phyloP scores from a whole-genome alignment of 2,329 filamentous ascomycete species.

The Albifimbria verrucaria region DNA sequence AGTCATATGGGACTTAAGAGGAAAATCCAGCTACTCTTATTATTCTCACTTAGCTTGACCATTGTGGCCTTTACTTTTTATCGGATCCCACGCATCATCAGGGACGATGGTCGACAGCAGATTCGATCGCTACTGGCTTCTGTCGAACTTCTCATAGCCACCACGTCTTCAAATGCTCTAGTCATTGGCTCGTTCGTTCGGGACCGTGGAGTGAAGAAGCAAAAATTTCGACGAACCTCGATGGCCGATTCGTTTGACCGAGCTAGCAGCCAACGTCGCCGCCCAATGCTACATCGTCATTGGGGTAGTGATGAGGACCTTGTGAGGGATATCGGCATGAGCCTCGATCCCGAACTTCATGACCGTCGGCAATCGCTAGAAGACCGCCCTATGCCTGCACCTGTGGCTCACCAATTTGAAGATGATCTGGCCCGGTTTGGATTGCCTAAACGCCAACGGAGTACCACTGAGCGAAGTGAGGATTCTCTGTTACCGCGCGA shows the following conservation, averaged over 20 bases:
- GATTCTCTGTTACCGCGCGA: slow-evolving; percentile 38
- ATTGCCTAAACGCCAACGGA: slow-evolving; percentile 38
- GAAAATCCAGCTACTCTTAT: slow-evolving; percentile 72
- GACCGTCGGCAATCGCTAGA: slow-evolving; percentile 25
- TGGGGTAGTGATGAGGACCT: slow-evolving; percentile 93
- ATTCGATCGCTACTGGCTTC: slow-evolving; percentile 87
- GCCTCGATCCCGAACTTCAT: slow-evolving; percentile 53
- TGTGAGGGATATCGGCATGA: slow-evolving; percentile 73
- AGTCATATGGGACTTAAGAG: slow-evolving; percentile 74
- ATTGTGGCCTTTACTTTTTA: slow-evolving; percentile 78
- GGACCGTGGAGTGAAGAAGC: slow-evolving; percentile 86
- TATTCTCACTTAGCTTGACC: slow-evolving; percentile 82
- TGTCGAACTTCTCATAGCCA: slow-evolving; percentile 84
- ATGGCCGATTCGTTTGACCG: slow-evolving; percentile 61
- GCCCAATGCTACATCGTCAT: slow-evolving; percentile 56
- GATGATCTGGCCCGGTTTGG: slow-evolving; percentile 45
- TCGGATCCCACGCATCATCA: slow-evolving; percentile 75
- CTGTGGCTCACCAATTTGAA: slow-evolving; percentile 25
- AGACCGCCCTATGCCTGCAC: slow-evolving; percentile 32
- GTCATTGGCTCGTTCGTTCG: slow-evolving; percentile 91
- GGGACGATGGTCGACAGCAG: slow-evolving; percentile 70
- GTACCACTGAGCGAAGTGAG: slow-evolving; percentile 40
- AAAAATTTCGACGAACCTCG: slow-evolving; percentile 69
- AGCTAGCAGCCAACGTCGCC: slow-evolving; percentile 27
- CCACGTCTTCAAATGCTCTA: slow-evolving; percentile 81